These are phyloP conservation scores for Saprolegnia parasitica DNA, from an alignment of 352 stramenopile species.

Conservation along the genomic window DNA sequence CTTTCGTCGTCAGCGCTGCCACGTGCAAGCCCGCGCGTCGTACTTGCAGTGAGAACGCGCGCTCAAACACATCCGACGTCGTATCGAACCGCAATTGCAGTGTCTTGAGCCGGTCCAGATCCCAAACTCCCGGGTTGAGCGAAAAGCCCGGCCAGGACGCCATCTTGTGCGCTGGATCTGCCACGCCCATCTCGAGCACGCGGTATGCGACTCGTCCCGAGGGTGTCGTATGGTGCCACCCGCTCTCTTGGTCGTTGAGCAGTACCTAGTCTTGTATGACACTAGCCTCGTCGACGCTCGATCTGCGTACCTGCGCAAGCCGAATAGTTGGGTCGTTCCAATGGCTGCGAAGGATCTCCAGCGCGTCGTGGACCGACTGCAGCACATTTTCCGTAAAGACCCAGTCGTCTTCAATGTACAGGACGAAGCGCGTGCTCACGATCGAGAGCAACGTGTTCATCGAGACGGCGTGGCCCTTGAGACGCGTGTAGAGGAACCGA, in stretches of 20 bases:
- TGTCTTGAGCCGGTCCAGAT: conserved; percentile 26
- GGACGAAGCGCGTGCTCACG: conserved; percentile 39
- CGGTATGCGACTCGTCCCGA: too few relatives aligned
- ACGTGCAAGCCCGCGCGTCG: conserved; percentile 36
- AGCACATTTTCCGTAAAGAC: conserved; percentile 21
- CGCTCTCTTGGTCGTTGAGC: too few relatives aligned
- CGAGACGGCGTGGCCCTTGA: conserved; percentile 43
- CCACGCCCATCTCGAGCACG: conserved; percentile 50
- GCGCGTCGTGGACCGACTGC: conserved; percentile 30
- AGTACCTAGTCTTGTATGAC: too few relatives aligned
- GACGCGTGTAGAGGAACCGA: conserved; percentile 38
- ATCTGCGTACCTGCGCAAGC: too few relatives aligned
- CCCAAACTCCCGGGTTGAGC: conserved; percentile 55
- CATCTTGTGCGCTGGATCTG: too few relatives aligned
- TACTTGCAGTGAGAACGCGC: conserved; percentile 34
- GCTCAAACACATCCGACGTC: conserved; percentile 38
- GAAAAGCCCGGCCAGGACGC: conserved; percentile 67
- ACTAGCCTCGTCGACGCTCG: too few relatives aligned
- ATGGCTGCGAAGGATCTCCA: background rate
- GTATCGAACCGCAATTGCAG: conserved; percentile 31
- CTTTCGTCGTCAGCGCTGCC: conserved; percentile 29
- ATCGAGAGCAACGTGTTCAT: conserved; percentile 41
- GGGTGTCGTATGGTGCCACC: too few relatives aligned
- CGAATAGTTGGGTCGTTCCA: conserved; percentile 27
- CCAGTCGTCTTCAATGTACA: conserved; percentile 73